These are phyloP conservation scores for Pseudohyphozyma bogoriensis DNA, from an alignment of 768 basidiomycete species.

Conservation along the genomic window DNA sequence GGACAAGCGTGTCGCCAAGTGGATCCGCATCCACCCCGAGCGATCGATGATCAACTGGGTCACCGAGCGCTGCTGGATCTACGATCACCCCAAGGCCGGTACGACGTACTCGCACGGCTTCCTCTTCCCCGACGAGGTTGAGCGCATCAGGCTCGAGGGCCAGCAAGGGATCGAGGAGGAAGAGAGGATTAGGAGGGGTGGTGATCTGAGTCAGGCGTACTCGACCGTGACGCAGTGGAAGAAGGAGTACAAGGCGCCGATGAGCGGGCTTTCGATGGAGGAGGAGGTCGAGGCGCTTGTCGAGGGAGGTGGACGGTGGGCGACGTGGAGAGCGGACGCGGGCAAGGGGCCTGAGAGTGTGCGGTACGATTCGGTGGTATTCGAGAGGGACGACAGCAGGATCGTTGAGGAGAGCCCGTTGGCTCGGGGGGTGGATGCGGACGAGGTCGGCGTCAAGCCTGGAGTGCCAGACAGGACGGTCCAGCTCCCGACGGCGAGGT, in stretches of 20 bases:
- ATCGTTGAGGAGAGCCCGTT: conserved; percentile 72
- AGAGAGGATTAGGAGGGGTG: conserved; percentile 35
- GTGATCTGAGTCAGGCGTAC: conserved; percentile 46
- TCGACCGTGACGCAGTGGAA: conserved; percentile 84
- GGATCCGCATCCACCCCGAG: conserved; percentile 76
- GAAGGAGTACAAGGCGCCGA: conserved; percentile 47
- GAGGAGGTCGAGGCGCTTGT: conserved; percentile 36
- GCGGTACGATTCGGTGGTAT: conserved; percentile 41
- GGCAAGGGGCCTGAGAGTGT: conserved; percentile 33
- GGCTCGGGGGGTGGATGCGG: conserved; percentile 45
- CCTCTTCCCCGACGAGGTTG: conserved; percentile 79
- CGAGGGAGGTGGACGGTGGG: conserved; percentile 33
- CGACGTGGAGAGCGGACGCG: not conserved
- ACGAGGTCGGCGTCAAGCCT: conserved; percentile 8
- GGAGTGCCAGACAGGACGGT: conserved; percentile 16
- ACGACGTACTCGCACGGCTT: conserved; percentile 94
- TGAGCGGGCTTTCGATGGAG: not conserved
- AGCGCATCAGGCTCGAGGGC: conserved; percentile 50
- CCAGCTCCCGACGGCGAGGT: conserved; percentile 14
- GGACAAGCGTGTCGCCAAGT: conserved; percentile 85
- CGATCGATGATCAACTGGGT: conserved; percentile 71
- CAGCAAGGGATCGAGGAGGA: conserved; percentile 36
- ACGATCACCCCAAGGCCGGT: conserved; percentile 88
- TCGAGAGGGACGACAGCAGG: not conserved
- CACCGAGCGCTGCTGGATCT: conserved; percentile 92